phyloP scores from a whole-genome alignment of 768 basidiomycete genomes.

The Arthromyces matolae region DNA sequence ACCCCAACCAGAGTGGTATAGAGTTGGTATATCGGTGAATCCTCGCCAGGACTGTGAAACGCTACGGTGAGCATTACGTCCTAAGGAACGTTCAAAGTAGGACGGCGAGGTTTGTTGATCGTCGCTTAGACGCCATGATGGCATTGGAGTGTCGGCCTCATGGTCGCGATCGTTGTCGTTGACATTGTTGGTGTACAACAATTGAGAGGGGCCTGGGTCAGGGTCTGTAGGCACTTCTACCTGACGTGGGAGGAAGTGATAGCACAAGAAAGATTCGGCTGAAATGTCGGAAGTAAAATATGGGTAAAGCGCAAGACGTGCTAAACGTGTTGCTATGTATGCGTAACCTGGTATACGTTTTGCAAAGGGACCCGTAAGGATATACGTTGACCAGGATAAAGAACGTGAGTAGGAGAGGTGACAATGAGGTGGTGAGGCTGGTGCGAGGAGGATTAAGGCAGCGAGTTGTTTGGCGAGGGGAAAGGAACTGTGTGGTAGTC shows the following conservation, averaged over 20 bases:
- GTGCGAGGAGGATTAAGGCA: conserved; percentile 44
- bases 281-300: conserved; percentile 35
- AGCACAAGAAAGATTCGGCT: conserved; percentile 40
- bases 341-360: conserved; percentile 37
- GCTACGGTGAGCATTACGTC: conserved; percentile 41
- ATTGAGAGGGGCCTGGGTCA: not conserved
- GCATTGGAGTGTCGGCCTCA: conserved; percentile 16
- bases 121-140: conserved; percentile 35
- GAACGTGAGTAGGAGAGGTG: conserved; percentile 42
- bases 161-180: conserved; percentile 35
- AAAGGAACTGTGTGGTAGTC: conserved; percentile 46
- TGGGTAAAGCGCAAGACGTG: conserved; percentile 25
- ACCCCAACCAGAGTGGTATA: conserved; percentile 52
- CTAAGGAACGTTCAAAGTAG: conserved; percentile 39
- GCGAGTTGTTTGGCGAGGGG: conserved; percentile 44
- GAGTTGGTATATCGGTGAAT: conserved; percentile 37
- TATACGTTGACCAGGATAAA: conserved; percentile 45
- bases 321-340: conserved; percentile 30
- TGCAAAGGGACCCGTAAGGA: conserved; percentile 43
- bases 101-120: conserved; percentile 37
- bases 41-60: conserved; percentile 50
- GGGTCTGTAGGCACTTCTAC: too few relatives aligned
- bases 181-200: conserved; percentile 28
- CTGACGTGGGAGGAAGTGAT: conserved; percentile 20
- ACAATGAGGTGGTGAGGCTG: conserved; percentile 44